These are phyloP conservation scores for Furcasterigmium sp. DNA, from an alignment of 2,329 filamentous ascomycete genomes.

Conservation along the genomic window DNA sequence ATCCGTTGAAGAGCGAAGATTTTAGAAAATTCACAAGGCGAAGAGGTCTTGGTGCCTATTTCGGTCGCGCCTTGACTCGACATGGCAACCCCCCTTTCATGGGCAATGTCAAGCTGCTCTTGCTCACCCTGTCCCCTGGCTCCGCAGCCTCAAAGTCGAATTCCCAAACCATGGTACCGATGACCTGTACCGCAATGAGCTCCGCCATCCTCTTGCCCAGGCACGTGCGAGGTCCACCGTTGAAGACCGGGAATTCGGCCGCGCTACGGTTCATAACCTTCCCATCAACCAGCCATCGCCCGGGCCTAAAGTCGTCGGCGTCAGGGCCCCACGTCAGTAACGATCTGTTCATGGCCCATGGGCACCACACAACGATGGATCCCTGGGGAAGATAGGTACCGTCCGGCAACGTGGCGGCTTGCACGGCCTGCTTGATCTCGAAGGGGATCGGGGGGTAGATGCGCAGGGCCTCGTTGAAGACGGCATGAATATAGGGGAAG, in stretches of 20 bases:
- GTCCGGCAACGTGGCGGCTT: conserved; percentile 50
- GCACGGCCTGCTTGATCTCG: conserved; percentile 56
- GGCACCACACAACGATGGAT: conserved; percentile 56
- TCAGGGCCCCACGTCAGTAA: conserved; percentile 50
- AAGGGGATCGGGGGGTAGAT: conserved; percentile 62
- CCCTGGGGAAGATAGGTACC: conserved; percentile 50
- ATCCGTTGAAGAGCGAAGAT: too few species aligned
- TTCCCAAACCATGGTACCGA: conserved; percentile 39
- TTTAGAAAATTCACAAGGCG: too few species aligned
- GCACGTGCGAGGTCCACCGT: conserved; percentile 56
- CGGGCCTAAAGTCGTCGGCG: conserved; percentile 49
- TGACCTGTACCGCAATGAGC: conserved; percentile 49
- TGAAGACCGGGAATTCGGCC: conserved; percentile 59
- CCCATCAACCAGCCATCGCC: conserved; percentile 46
- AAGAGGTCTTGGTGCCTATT: neutral
- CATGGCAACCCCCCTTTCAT: conserved; percentile 57
- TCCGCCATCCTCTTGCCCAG: conserved; percentile 63
- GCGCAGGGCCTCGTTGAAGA: conserved; percentile 57
- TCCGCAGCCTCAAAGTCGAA: conserved; percentile 47
- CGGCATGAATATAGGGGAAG: conserved; percentile 53
- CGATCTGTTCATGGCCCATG: conserved; percentile 60
- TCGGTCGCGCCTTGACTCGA: conserved; percentile 20
- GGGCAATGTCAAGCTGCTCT: conserved; percentile 57
- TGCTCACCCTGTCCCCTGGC: conserved; percentile 45
- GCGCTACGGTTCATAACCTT: conserved; percentile 36